Percentiles rank a stretch among this genome's conserved stretches.
Evolutionary conservation across 306 rosid genomes (phyloP).

Genomic region (Rubus parviflorus): DNA sequence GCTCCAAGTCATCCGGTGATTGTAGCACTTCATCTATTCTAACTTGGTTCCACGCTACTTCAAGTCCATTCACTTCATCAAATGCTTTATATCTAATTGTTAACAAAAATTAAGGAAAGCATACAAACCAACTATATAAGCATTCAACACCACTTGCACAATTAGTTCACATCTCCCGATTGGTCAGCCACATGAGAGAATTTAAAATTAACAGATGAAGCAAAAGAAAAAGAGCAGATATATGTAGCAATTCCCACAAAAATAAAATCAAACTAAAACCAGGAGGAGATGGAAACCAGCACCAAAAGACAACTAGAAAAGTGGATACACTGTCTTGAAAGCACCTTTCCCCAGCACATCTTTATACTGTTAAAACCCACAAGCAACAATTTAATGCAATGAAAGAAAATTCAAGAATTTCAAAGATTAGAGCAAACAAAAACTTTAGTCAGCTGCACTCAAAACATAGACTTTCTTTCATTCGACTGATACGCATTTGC

Average conservation of each 20-base stretch:
- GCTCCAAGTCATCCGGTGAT: slow-evolving; percentile 5
- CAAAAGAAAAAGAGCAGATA: neutral
- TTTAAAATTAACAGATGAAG: neutral
- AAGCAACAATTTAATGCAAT: neutral
- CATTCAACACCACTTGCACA: neutral
- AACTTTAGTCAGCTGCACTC: neutral
- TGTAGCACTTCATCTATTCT: slow-evolving; percentile 12
- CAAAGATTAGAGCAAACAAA: neutral
- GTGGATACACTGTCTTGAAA: slow-evolving; percentile 15
- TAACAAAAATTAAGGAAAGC: neutral
- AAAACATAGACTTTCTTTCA: neutral
- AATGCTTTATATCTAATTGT: slow-evolving; percentile 11
- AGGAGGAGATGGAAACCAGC: neutral
- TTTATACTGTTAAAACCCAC: neutral
- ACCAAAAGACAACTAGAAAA: neutral
- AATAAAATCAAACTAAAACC: neutral
- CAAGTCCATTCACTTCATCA: slow-evolving; percentile 17
- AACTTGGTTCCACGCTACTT: slow-evolving; percentile 16
- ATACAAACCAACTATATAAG: neutral
- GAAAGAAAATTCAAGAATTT: neutral
- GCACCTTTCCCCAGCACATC: slow-evolving; percentile 9
- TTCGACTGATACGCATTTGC: neutral
- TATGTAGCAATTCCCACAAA: neutral
- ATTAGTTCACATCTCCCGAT: neutral
- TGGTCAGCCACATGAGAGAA: neutral